These are phyloP conservation scores for Colletotrichum liriopes DNA, from an alignment of 2,329 filamentous ascomycete genomes.

Conservation along the genomic window DNA sequence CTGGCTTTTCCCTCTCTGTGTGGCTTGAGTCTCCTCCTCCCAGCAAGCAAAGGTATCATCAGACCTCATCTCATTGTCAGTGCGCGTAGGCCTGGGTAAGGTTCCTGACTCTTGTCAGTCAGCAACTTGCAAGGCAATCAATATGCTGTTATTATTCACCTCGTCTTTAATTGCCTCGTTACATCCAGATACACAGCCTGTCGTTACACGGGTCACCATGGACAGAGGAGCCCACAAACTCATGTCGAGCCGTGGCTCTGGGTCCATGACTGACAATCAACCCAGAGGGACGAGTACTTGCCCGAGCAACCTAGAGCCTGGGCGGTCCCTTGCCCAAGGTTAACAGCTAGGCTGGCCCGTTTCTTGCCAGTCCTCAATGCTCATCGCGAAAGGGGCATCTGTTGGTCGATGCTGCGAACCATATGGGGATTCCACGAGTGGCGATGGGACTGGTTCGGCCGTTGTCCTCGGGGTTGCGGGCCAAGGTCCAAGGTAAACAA, in stretches of 20 bases:
- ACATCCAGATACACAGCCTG: not conserved
- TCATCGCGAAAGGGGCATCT: constrained; percentile 6
- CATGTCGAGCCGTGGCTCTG: not conserved
- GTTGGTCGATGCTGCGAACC: not conserved
- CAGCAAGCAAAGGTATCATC: not conserved
- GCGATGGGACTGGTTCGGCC: not conserved
- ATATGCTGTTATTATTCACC: not conserved
- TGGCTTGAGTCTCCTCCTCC: not conserved
- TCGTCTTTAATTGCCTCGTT: not conserved
- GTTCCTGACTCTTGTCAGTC: constrained; percentile 2
- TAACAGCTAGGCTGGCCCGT: not conserved
- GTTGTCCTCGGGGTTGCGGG: not conserved
- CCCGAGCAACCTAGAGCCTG: too few species aligned
- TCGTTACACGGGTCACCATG: not conserved
- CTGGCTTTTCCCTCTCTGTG: not conserved
- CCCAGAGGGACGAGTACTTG: not conserved
- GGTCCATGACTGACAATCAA: not conserved
- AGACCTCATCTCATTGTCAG: constrained; percentile 1
- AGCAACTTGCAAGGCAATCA: not conserved
- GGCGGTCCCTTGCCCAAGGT: not conserved
- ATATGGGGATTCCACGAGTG: not conserved
- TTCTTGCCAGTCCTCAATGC: not conserved
- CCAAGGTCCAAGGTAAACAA: not conserved
- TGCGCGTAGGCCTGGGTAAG: not conserved
- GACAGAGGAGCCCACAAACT: not conserved